Base-by-base conservation (phyloP, 2,329 filamentous ascomycete genomes). In the Coccinonectria pachysandricola region DNA sequence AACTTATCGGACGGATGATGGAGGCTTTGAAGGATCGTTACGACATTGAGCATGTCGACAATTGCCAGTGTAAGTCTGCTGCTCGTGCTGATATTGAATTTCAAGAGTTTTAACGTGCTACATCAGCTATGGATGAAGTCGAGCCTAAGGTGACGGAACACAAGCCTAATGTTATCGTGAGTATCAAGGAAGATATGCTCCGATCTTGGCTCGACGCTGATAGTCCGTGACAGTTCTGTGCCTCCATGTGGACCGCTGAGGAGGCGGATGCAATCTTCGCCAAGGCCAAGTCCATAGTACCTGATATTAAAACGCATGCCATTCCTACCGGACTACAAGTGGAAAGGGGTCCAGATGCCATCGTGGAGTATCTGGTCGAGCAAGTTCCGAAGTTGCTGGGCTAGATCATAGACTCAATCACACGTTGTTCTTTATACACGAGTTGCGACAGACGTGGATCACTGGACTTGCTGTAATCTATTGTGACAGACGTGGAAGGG, bases 11-110 rank as follows among this genome's bases (percentile, higher is more conserved):
- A 8, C 63, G 70, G 0, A 52, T 82, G 18, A 62, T 68, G 9
- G 71, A 77, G 30, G 65, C 62, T 7, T 51, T 82, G 17, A 75
- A 73, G 46, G 73, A 78, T 29, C 56, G 55, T 22, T 81, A 79
- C 50, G 71, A 64, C 2, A 79, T 82, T 38, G 57, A 66, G 24
- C 62, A 81, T 46, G 61, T 68, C 18, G 72, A 60, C 18, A 81
- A 82, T 46, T 71, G 65, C 42, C 64, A 70, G 21, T 68, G 74
- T 78, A 50, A 40, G 23, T 17, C 2, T 7, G 10, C 8, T 9
- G 10, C 4, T 19, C 6, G 7, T 15, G 9, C 29, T 28, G n/a
- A 34, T n/a, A 14, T 12, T 13, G 8, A 13, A 7, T 24, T 4
- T 9, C 8, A 9, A 12, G n/a, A n/a, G n/a, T n/a, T n/a, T n/a